phyloP scores from a whole-genome alignment of 78 protist genomes.

The Parvularia atlantis region DNA sequence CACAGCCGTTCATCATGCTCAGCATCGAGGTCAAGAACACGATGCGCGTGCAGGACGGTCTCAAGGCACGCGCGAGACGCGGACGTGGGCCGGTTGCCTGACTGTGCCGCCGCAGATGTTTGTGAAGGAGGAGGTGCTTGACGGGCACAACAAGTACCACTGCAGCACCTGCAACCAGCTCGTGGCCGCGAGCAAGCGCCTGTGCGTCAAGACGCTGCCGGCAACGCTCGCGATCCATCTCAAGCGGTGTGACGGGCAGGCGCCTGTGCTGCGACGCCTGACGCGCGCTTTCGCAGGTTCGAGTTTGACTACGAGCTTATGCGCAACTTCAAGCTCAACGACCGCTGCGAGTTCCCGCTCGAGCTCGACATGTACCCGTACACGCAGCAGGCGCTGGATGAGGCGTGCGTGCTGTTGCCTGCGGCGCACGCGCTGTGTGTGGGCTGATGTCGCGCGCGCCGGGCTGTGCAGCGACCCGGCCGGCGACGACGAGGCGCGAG shows the following conservation, averaged over 20 bases:
- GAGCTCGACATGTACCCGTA: constrained; percentile 47
- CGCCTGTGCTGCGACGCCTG: too few relatives aligned
- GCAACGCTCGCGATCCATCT: constrained; percentile 53
- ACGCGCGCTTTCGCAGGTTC: too few relatives aligned
- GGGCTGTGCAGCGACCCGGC: too few relatives aligned
- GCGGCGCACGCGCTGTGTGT: too few relatives aligned
- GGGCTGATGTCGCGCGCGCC: too few relatives aligned
- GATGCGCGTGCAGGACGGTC: constrained; percentile 36
- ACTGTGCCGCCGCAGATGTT: constrained; percentile 50
- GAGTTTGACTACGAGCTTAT: constrained; percentile 58
- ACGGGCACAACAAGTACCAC: constrained; percentile 78
- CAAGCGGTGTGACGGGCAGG: too few relatives aligned
- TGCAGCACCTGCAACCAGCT: constrained; percentile 47
- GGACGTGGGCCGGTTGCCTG: too few relatives aligned
- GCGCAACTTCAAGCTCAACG: constrained; percentile 30
- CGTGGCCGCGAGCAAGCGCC: constrained; percentile 52
- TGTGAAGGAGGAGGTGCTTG: constrained; percentile 68
- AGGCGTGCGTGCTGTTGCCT: too few relatives aligned
- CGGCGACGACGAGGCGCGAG: too few relatives aligned
- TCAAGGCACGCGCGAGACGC: too few relatives aligned
- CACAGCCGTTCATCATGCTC: constrained; percentile 54
- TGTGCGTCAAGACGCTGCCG: constrained; percentile 56
- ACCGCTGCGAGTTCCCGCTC: constrained; percentile 41
- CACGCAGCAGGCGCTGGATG: constrained; percentile 34
- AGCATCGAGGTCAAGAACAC: constrained; percentile 59